Evolutionary conservation across 2,329 filamentous ascomycete species (phyloP), one percentile per base, ranked within the genome.

Genomic region (Helotiales sp.): DNA sequence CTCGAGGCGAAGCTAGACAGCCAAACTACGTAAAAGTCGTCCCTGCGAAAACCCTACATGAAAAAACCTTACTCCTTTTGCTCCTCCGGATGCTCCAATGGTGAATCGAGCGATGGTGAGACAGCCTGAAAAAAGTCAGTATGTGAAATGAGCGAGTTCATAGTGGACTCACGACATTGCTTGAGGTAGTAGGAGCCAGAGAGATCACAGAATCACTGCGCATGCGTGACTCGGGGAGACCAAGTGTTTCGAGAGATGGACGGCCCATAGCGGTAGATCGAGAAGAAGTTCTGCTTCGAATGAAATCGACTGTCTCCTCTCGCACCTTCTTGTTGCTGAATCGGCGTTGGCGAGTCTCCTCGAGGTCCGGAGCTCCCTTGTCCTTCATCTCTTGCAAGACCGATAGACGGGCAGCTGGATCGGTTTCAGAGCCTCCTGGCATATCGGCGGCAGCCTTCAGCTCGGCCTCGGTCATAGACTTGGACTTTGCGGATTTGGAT

Each of bases 271-370:
- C 17, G 30, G 47, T 25, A n/a, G 53, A 47, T 31, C 57, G 38
- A 5, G 46, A 52, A 19, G 54, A 42, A 2, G 64, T 63, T 3
- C 64, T 54, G 15, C 33, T 48, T 9, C 60, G 55, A 27, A 66
- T 61, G 27, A 66, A 63, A 3, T 60, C 58, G 15, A 66, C 59
- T 1, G 24, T 44, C 2, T 34, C 22, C 47, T 63, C 59, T 4
- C 63, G 53, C 29, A 59, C 57, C 19, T 63, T 57, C 44, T 62
- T 62, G 38, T 62, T 47, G 15, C 51, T 60, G 3, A 58, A 61
- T 15, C 64, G 56, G 1, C 61, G 61, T 25, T 60, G 31, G 6
- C 63, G 54, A n/a, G 52, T 63, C 50, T 66, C 29, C 10, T 58
- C 56, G 2, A 67, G 58, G 4, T 22, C n/a, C 58, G 63, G 6